phyloP scores from a whole-genome alignment of 306 rosid genomes.

The Cucumis sativus region DNA sequence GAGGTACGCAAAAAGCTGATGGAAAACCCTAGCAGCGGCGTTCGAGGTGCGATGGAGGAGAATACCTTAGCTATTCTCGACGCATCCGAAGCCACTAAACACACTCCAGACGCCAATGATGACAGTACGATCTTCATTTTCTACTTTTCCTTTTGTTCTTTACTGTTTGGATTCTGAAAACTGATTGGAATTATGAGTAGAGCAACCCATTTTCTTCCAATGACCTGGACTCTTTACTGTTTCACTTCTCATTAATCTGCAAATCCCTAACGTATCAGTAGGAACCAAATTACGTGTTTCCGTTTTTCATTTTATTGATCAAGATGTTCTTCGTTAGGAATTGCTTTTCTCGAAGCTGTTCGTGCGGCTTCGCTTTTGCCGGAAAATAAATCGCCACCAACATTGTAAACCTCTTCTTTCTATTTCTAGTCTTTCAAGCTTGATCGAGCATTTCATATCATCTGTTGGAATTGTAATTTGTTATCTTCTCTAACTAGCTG shows the following conservation, averaged over 20 bases:
- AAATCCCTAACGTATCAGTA: not conserved
- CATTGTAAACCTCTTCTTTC: constrained; percentile 23
- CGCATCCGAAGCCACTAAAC: constrained; percentile 35
- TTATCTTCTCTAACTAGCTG: not conserved
- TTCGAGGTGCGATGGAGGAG: constrained; percentile 37
- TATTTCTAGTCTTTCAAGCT: not conserved
- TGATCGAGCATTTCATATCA: not conserved
- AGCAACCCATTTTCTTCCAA: not conserved
- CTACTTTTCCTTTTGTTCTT: not conserved
- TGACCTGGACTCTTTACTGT: too few relatives aligned
- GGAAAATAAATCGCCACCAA: constrained; percentile 36
- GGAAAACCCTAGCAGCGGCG: constrained; percentile 30
- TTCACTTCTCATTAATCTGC: not conserved
- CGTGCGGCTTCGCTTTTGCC: constrained; percentile 52
- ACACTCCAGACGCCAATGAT: constrained; percentile 55
- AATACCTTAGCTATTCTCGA: constrained; percentile 61
- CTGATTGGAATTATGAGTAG: not conserved
- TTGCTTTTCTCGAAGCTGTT: constrained; percentile 69
- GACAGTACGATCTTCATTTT: constrained; percentile 28
- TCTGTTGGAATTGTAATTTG: not conserved
- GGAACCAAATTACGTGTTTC: not conserved
- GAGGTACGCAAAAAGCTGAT: constrained; percentile 1
- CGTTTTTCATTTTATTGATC: not conserved
- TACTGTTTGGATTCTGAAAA: not conserved
- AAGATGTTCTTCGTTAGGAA: constrained; percentile 22